Evolutionary conservation across 805 yeast species (phyloP).

Genomic region (Metschnikowia borealis): DNA sequence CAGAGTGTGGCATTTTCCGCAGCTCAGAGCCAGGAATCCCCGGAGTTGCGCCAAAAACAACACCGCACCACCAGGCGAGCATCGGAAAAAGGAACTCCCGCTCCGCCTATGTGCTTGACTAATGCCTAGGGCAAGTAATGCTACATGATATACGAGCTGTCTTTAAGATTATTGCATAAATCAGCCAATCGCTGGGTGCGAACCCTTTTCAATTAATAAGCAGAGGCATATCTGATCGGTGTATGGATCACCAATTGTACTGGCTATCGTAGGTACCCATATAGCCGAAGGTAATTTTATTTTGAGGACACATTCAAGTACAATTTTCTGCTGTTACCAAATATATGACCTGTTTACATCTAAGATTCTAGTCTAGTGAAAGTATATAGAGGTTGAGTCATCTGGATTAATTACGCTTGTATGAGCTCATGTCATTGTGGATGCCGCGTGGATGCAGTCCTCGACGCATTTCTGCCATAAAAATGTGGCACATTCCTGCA

Average conservation of each 20-base stretch:
- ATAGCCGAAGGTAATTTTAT: background rate
- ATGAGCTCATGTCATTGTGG: background rate
- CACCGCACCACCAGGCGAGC: background rate
- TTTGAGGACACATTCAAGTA: background rate
- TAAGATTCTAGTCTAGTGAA: background rate
- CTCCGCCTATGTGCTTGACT: background rate
- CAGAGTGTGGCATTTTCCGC: conserved; percentile 3
- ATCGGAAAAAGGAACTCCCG: background rate
- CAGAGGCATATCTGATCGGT: background rate
- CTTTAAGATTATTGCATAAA: background rate
- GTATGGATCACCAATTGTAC: background rate
- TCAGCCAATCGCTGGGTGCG: background rate
- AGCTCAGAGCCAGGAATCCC: background rate
- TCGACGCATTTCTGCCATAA: background rate
- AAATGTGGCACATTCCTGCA: conserved; percentile 1
- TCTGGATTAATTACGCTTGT: background rate
- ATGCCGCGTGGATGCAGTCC: background rate
- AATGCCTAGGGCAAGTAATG: too few relatives aligned
- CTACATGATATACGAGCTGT: background rate
- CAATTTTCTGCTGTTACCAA: background rate
- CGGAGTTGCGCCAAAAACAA: background rate
- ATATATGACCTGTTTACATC: background rate
- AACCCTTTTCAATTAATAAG: background rate
- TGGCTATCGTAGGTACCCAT: background rate
- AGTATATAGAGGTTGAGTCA: background rate